A percentile compares a stretch with the other conserved stretches of the same genome.
Evolutionary conservation across 2,329 filamentous ascomycete species (phyloP).

Genomic region (Colletotrichum sp.): DNA sequence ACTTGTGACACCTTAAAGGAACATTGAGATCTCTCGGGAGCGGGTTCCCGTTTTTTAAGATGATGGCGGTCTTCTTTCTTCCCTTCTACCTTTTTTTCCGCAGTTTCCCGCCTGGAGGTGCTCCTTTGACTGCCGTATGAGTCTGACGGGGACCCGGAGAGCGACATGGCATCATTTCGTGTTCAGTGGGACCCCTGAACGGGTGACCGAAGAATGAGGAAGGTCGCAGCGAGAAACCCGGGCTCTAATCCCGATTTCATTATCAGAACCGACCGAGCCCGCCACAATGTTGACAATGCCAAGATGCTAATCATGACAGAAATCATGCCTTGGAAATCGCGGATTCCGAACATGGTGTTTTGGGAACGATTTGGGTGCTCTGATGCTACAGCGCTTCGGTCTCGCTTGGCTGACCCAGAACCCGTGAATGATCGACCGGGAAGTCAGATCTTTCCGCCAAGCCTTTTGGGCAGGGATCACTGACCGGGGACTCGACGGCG

Average conservation of each 20-base stretch:
- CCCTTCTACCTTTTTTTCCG: too few species aligned
- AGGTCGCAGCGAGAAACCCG: neutral
- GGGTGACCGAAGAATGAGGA: neutral
- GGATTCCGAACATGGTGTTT: neutral
- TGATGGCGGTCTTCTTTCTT: neutral
- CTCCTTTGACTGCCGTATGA: too few species aligned
- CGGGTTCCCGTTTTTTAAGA: neutral
- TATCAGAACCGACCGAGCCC: neutral
- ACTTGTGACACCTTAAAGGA: neutral
- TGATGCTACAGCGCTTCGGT: neutral
- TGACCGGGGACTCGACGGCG: neutral
- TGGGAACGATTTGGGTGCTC: neutral
- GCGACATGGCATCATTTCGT: neutral
- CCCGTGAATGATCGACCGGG: neutral
- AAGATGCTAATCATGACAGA: neutral
- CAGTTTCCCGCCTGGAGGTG: too few species aligned
- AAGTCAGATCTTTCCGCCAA: neutral
- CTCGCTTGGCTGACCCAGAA: neutral
- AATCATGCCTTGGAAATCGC: neutral
- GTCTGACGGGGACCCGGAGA: neutral
- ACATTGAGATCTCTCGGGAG: neutral
- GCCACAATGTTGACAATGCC: neutral
- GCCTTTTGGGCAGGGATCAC: neutral
- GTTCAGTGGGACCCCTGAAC: neutral
- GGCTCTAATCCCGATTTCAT: constrained; percentile 1